phyloP scores from a whole-genome alignment of 371 early-diverging fungal genomes.

The Choanephora cucurbitarum region DNA sequence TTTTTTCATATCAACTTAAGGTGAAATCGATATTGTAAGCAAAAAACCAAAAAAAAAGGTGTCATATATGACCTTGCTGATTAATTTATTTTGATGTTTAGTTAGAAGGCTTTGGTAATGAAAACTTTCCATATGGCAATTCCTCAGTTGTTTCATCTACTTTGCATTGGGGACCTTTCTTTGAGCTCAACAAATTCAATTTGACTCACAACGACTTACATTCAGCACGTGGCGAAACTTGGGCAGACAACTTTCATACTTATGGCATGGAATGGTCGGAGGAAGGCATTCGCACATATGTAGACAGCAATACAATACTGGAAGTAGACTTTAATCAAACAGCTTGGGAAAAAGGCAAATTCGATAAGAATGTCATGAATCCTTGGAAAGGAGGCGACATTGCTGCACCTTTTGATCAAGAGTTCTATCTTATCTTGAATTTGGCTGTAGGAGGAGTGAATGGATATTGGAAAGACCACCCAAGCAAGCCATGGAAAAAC shows the following conservation, averaged over 20 bases:
- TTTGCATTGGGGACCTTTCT: constrained; percentile 65
- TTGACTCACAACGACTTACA: constrained; percentile 40
- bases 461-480: constrained; percentile 64
- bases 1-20: constrained; percentile 9
- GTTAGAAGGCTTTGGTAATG: constrained; percentile 68
- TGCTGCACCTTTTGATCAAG: constrained; percentile 68
- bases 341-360: constrained; percentile 50
- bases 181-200: constrained; percentile 40
- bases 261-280: constrained; percentile 66
- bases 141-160: constrained; percentile 50
- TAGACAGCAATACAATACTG: constrained; percentile 59
- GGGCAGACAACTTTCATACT: constrained; percentile 49
- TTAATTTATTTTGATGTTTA: constrained; percentile 10
- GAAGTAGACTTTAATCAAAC: constrained; percentile 55
- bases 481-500: constrained; percentile 59
- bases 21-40: constrained; percentile 53
- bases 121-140: constrained; percentile 47
- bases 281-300: constrained; percentile 60
- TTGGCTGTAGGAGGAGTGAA: constrained; percentile 71
- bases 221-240: constrained; percentile 25
- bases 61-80: background rate
- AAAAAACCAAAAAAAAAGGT: background rate
- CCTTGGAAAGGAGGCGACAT: constrained; percentile 57
- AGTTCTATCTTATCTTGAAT: constrained; percentile 66
- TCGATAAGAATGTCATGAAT: constrained; percentile 49